A percentile compares a stretch with the other conserved stretches of the same genome.
These are phyloP conservation scores for Penium margaritaceum DNA, from an alignment of 139 green algal species.

Conservation along the genomic window DNA sequence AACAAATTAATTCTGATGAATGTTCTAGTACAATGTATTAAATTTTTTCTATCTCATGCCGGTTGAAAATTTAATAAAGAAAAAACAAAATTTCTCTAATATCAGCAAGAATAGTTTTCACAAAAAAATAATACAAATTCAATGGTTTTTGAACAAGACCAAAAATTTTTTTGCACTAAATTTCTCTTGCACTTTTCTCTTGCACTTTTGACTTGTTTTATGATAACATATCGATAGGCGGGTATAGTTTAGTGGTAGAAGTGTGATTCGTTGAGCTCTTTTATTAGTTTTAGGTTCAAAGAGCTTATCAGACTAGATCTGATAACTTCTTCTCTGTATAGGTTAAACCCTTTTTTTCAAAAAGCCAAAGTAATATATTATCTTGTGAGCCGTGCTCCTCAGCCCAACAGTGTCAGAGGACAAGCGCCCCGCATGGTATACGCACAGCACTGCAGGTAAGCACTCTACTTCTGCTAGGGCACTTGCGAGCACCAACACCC, in stretches of 20 bases:
- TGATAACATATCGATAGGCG: conserved; percentile 9
- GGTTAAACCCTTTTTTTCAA: background rate
- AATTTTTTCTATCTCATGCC: conserved; percentile 2
- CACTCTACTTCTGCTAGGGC: too few species aligned
- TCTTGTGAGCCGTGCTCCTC: too few species aligned
- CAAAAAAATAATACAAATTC: too few species aligned
- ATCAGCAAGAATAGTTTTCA: too few species aligned
- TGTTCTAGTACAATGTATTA: background rate
- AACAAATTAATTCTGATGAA: conserved; percentile 19
- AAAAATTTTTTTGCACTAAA: background rate
- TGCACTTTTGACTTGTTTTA: background rate
- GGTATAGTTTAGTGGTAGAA: conserved; percentile 26
- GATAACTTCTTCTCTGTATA: conserved; percentile 13
- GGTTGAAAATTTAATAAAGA: too few species aligned
- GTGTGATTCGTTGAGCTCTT: conserved; percentile 20
- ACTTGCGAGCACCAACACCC: too few species aligned
- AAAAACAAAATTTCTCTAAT: too few species aligned
- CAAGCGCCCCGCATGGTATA: too few species aligned
- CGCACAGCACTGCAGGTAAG: too few species aligned
- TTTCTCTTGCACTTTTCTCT: conserved; percentile 7
- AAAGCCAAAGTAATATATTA: conserved; percentile 16
- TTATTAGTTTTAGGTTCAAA: conserved; percentile 12
- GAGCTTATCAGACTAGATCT: background rate
- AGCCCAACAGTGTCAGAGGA: too few species aligned
- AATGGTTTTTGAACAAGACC: too few species aligned